Evolutionary conservation across 768 basidiomycete species (phyloP).

Genomic region (Xerocomellus dryophilus): DNA sequence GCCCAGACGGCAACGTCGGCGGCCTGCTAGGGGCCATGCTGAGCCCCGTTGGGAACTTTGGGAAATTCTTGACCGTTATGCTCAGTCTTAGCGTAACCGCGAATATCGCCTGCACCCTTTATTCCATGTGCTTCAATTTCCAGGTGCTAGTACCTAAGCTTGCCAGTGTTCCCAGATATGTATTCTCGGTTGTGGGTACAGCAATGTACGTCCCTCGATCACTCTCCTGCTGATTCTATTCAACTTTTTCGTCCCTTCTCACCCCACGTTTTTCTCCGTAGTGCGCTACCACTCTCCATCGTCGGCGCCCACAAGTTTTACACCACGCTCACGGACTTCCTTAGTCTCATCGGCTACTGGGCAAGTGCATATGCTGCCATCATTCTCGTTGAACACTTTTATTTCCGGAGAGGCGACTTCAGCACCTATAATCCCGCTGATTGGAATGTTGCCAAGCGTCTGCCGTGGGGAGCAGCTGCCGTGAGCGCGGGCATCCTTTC

Average conservation of each 20-base stretch:
- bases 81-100: conserved; percentile 74
- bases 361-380: conserved; percentile 55
- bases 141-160: conserved; percentile 65
- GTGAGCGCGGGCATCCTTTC: conserved; percentile 47
- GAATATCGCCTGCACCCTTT: conserved; percentile 81
- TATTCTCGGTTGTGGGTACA: conserved; percentile 63
- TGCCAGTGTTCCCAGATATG: conserved; percentile 60
- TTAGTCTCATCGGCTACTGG: conserved; percentile 71
- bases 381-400: conserved; percentile 61
- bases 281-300: conserved; percentile 66
- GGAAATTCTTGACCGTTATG: conserved; percentile 68
- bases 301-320: conserved; percentile 70
- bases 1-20: conserved; percentile 53
- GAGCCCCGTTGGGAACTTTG: conserved; percentile 58
- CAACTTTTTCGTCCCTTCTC: neutral
- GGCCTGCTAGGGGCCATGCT: conserved; percentile 64
- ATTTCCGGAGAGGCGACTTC: conserved; percentile 55
- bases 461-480: conserved; percentile 66
- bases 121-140: conserved; percentile 72
- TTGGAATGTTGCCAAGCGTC: conserved; percentile 49
- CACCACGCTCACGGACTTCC: conserved; percentile 56
- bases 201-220: conserved; percentile 51
- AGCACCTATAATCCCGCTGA: conserved; percentile 43
- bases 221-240: conserved; percentile 9
- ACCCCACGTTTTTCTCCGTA: conserved; percentile 19